These are phyloP conservation scores for Paraphoma sp. DNA, from an alignment of 2,329 filamentous ascomycete species.

Conservation along the genomic window DNA sequence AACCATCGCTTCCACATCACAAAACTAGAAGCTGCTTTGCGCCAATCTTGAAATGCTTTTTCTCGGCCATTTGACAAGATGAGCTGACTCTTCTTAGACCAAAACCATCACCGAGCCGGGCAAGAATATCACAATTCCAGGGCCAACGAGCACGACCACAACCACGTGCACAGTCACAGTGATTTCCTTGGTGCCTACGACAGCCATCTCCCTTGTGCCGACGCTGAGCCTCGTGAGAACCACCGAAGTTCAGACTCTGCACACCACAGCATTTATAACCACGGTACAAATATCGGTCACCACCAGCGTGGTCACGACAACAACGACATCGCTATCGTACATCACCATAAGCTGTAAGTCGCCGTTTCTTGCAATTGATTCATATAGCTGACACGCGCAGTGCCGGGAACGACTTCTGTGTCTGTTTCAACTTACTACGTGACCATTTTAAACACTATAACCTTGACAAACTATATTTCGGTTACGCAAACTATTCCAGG, in stretches of 20 bases:
- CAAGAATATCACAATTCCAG: background rate
- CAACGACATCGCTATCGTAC: background rate
- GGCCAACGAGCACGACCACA: constrained; percentile 15
- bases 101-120: background rate
- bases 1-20: too few species aligned
- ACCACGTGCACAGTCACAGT: constrained; percentile 21
- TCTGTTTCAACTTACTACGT: constrained; percentile 12
- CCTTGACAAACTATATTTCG: constrained; percentile 12
- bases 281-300: constrained; percentile 29
- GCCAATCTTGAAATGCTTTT: background rate
- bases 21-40: too few species aligned
- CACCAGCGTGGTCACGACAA: constrained; percentile 16
- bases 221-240: background rate
- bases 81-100: background rate
- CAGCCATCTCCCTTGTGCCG: constrained; percentile 6
- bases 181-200: constrained; percentile 13
- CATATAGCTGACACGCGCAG: constrained; percentile 1
- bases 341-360: constrained; percentile 1
- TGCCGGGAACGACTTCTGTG: constrained; percentile 12
- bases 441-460: constrained; percentile 6
- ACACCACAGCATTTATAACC: constrained; percentile 14
- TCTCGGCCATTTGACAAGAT: background rate
- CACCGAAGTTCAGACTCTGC: background rate
- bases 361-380: background rate
- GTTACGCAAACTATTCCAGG: constrained; percentile 21